Evolutionary conservation across 441 rosid genomes (phyloP).

Genomic region (Pelargonium myrrhifolium): DNA sequence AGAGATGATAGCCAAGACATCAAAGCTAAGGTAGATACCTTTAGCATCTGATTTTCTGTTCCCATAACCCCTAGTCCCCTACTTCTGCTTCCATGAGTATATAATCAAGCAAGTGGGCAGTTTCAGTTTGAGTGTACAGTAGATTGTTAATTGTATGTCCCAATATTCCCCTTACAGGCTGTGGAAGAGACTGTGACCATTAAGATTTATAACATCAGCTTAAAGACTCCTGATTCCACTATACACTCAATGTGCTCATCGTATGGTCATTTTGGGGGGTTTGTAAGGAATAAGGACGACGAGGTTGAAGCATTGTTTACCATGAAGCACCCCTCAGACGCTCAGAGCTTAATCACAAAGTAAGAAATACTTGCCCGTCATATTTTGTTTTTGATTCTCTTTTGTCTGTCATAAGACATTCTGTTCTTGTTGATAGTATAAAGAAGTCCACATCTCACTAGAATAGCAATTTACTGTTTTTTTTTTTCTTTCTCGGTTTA

Average conservation of each 20-base stretch:
- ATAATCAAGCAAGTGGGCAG: too few relatives aligned
- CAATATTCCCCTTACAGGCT: constrained; percentile 12
- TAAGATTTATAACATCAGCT: constrained; percentile 29
- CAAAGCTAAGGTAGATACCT: constrained; percentile 21
- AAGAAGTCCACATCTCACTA: too few relatives aligned
- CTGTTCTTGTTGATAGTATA: too few relatives aligned
- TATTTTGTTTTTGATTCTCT: background rate
- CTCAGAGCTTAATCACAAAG: constrained; percentile 20
- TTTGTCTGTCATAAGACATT: background rate
- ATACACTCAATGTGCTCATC: constrained; percentile 28
- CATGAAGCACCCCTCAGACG: constrained; percentile 18
- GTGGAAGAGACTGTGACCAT: constrained; percentile 12
- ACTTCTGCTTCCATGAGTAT: too few relatives aligned
- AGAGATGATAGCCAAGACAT: constrained; percentile 22
- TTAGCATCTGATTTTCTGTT: too few relatives aligned
- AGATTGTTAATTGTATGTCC: background rate
- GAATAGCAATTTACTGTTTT: too few relatives aligned
- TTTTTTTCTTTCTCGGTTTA: too few relatives aligned
- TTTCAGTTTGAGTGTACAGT: too few relatives aligned
- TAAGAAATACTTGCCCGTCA: constrained; percentile 16
- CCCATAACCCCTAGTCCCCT: too few relatives aligned
- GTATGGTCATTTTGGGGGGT: constrained; percentile 27
- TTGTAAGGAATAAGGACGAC: constrained; percentile 23
- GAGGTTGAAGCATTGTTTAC: constrained; percentile 24
- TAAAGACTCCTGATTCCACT: constrained; percentile 27